These are phyloP conservation scores for Knufia petricola DNA, from an alignment of 2,329 filamentous ascomycete genomes.

Conservation along the genomic window DNA sequence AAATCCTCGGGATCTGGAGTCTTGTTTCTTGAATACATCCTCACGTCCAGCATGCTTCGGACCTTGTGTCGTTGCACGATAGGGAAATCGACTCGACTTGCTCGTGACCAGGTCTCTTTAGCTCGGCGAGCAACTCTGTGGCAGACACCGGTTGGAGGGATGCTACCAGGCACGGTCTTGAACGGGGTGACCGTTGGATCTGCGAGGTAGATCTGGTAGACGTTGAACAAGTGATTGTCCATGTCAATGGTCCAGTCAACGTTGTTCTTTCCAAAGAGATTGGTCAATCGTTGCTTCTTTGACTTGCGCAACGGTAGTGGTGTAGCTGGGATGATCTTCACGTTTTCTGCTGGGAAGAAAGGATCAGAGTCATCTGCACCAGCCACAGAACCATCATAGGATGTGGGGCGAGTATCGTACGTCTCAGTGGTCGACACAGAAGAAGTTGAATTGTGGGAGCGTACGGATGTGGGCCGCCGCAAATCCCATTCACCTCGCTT, in stretches of 20 bases:
- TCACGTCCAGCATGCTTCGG: constrained; percentile 20
- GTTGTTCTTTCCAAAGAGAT: constrained; percentile 21
- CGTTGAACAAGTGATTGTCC: constrained; percentile 58
- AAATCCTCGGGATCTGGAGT: constrained; percentile 23
- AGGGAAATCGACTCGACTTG: constrained; percentile 24
- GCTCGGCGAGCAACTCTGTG: constrained; percentile 54
- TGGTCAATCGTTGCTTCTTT: constrained; percentile 23
- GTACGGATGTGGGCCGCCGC: constrained; percentile 47
- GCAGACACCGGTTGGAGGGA: constrained; percentile 55
- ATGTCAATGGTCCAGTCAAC: constrained; percentile 50
- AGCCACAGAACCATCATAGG: constrained; percentile 50
- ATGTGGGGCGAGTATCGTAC: constrained; percentile 43
- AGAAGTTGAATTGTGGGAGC: constrained; percentile 52
- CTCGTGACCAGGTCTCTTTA: constrained; percentile 48
- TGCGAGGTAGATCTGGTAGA: constrained; percentile 56
- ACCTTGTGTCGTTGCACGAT: constrained; percentile 21
- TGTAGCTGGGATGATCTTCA: constrained; percentile 29
- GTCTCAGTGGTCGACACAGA: constrained; percentile 52
- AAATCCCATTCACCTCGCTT: constrained; percentile 30
- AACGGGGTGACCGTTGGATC: constrained; percentile 58
- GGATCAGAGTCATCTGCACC: constrained; percentile 52
- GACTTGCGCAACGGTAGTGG: constrained; percentile 30
- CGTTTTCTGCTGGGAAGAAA: constrained; percentile 37
- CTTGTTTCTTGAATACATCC: constrained; percentile 14
- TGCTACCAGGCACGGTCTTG: constrained; percentile 55